Percentiles rank a stretch among this genome's conserved stretches.
Conservation (phyloP, 2,329 filamentous ascomycete genomes). For the Aspergillus quadrilineatus region DNA sequence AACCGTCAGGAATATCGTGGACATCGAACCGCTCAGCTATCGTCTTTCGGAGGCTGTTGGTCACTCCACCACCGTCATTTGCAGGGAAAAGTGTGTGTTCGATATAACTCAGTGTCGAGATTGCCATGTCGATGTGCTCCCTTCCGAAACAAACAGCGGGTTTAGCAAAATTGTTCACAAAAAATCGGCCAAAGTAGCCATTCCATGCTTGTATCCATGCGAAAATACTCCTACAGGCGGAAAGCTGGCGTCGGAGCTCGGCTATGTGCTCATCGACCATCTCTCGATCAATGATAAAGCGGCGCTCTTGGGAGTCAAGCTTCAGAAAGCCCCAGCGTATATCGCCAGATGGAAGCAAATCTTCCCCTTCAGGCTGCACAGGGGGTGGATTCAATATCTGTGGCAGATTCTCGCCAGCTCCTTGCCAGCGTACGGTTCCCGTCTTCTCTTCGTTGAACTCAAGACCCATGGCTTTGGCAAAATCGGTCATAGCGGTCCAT, state of each 20-base stretch:
- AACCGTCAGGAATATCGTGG: constrained; percentile 49
- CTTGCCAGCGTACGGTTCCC: constrained; percentile 49
- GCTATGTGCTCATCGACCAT: constrained; percentile 60
- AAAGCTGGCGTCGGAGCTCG: constrained; percentile 60
- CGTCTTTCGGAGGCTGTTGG: constrained; percentile 55
- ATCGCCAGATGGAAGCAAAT: constrained; percentile 51
- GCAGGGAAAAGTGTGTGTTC: constrained; percentile 51
- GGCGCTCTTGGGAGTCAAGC: constrained; percentile 53
- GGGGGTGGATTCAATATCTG: constrained; percentile 1
- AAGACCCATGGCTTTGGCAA: constrained; percentile 57
- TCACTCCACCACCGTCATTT: constrained; percentile 47
- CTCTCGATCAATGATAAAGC: constrained; percentile 59
- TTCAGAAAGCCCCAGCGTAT: constrained; percentile 62
- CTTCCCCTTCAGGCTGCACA: constrained; percentile 7
- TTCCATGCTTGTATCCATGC: constrained; percentile 63
- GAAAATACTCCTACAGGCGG: constrained; percentile 56
- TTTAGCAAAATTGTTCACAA: constrained; percentile 58
- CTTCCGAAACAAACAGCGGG: constrained; percentile 56
- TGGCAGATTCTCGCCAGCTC: constrained; percentile 12
- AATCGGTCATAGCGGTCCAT: constrained; percentile 60
- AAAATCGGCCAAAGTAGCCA: constrained; percentile 57
- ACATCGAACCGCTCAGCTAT: constrained; percentile 55
- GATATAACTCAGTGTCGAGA: constrained; percentile 53
- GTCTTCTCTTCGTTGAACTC: constrained; percentile 60
- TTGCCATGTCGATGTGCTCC: constrained; percentile 56